These are phyloP conservation scores for Nakaseomyces glabratus DNA, from an alignment of 1,139 yeast species.

Conservation along the genomic window DNA sequence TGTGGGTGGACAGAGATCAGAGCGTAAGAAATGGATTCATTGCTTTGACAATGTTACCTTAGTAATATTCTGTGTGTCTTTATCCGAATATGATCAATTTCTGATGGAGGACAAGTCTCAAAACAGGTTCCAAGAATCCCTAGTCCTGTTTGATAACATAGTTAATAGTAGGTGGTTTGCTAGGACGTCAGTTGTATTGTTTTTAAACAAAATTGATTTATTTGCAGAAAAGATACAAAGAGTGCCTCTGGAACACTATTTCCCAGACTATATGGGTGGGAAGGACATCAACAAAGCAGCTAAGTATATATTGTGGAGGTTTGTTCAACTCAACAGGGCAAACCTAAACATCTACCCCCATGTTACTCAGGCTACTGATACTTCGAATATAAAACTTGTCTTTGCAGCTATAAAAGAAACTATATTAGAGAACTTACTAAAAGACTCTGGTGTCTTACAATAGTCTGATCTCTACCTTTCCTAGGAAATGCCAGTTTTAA, in stretches of 20 bases:
- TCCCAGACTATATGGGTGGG: conserved; percentile 89
- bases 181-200: conserved; percentile 74
- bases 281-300: conserved; percentile 87
- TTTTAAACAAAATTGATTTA: conserved; percentile 81
- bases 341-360: conserved; percentile 81
- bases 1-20: conserved; percentile 92
- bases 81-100: conserved; percentile 84
- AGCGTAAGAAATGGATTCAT: conserved; percentile 91
- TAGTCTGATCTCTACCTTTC: no score
- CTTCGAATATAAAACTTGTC: conserved; percentile 77
- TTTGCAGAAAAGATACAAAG: conserved; percentile 77
- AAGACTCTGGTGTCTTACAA: conserved; percentile 73
- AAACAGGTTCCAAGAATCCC: conserved; percentile 77
- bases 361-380: conserved; percentile 91
- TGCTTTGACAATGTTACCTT: conserved; percentile 88
- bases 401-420: conserved; percentile 91
- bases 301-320: conserved; percentile 84
- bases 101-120: conserved; percentile 70
- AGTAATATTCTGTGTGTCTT: conserved; percentile 81
- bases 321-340: conserved; percentile 75
- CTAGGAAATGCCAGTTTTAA: no score
- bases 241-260: conserved; percentile 73
- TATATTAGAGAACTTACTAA: conserved; percentile 70
- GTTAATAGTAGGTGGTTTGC: conserved; percentile 93
- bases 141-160: conserved; percentile 79